Evolutionary conservation across 805 yeast genomes (phyloP), one percentile per base, ranked within the genome.

Genomic region (Ogataea allantospora): DNA sequence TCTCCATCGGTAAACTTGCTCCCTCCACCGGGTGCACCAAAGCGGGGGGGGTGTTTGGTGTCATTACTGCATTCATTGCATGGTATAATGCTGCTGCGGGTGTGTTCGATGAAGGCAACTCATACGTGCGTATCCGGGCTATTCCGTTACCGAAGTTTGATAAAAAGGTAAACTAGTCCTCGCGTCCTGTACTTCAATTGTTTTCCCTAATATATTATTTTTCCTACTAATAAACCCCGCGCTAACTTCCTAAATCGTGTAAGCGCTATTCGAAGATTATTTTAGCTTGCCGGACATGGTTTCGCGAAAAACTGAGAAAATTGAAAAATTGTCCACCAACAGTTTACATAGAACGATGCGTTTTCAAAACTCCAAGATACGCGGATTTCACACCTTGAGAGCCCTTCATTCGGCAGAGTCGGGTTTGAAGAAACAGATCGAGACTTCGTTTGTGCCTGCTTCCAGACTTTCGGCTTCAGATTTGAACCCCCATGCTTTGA

Each of bases 61-160:
- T 80, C 13, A 63, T 80, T 6, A 74, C 80, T 20, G 72, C 85
- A 0, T 66, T 78, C 43, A 57, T 77, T 33, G 83, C 83, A 1
- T 81, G 82, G 81, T 80, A 79, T 54, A 79, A 80, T 54, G 86
- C 87, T 5, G 78, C 68, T 48, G 83, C 85, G 3, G 88, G 87
- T 70, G 57, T 77, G 22, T 78, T 86, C 20, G 83, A 73, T 42
- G 65, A 63, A 24, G 81, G 78, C 53, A 84, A 83, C 60, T 66
- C 87, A 4, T 82, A 79, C 55, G 31, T 82, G 30, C 65, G 71
- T 11, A 50, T 63, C 29, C 52, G 40, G 28, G 63, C 59, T 15
- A n/a, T 53, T 18, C 55, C 50, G 27, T 46, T 64, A 19, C 67
- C 68, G 3, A 47, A 51, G 17, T 45, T 38, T 21, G 62, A 59